Evolutionary conservation across 225 moss, liverwort and hornwort genomes (phyloP).

Genomic region (Polytrichum formosum): DNA sequence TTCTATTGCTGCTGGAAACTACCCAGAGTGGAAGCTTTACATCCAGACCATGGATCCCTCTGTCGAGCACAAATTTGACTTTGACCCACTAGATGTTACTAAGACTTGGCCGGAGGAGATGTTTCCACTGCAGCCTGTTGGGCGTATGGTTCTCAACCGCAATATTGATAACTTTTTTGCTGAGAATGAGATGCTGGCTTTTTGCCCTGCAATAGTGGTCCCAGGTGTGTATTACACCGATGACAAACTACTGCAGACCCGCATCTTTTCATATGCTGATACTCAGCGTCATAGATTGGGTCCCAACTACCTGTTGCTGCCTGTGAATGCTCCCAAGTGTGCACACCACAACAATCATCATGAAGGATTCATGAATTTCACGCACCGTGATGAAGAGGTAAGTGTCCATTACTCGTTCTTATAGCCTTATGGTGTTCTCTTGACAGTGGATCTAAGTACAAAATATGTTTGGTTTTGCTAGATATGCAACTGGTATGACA

Average conservation of each 20-base stretch:
- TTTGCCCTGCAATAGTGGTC: slow-evolving; percentile 45
- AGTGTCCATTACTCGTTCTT: background rate
- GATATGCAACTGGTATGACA: too few relatives aligned
- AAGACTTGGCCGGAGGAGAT: slow-evolving; percentile 73
- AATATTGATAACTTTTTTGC: slow-evolving; percentile 57
- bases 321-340: slow-evolving; percentile 52
- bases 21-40: slow-evolving; percentile 74
- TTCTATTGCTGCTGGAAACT: slow-evolving; percentile 62
- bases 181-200: slow-evolving; percentile 26
- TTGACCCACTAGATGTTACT: slow-evolving; percentile 73
- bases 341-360: slow-evolving; percentile 64
- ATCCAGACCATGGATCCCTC: slow-evolving; percentile 73
- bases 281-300: slow-evolving; percentile 60
- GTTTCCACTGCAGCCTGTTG: slow-evolving; percentile 68
- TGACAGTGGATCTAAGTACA: too few relatives aligned
- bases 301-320: slow-evolving; percentile 52
- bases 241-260: slow-evolving; percentile 45
- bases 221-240: slow-evolving; percentile 43
- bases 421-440: too few relatives aligned
- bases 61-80: slow-evolving; percentile 68
- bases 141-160: slow-evolving; percentile 55
- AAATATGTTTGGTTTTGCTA: too few relatives aligned
- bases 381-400: slow-evolving; percentile 62
- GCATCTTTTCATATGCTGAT: slow-evolving; percentile 58
- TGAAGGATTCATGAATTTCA: slow-evolving; percentile 61